These are phyloP conservation scores for Aureobasidium sp. DNA, from an alignment of 2,329 filamentous ascomycete genomes.

Conservation along the genomic window DNA sequence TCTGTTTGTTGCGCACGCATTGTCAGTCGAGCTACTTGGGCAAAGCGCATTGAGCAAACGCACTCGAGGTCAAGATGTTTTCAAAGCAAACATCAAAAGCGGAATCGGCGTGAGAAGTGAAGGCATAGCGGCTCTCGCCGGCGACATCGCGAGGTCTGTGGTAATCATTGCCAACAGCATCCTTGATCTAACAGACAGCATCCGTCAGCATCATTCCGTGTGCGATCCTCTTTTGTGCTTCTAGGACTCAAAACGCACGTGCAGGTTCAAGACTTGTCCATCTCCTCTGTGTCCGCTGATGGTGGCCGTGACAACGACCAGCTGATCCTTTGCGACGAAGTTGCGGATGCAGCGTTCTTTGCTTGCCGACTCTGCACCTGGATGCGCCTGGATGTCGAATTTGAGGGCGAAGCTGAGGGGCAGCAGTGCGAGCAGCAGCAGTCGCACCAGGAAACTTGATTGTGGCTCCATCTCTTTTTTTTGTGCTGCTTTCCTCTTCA, in stretches of 20 bases:
- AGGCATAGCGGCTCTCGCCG: conserved; percentile 87
- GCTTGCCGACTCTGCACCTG: conserved; percentile 53
- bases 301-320: conserved; percentile 91
- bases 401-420: conserved; percentile 62
- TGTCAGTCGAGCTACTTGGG: not conserved
- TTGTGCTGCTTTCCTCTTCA: not conserved
- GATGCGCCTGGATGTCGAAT: conserved; percentile 78
- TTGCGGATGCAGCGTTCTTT: conserved; percentile 91
- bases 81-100: conserved; percentile 97
- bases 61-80: conserved; percentile 68
- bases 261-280: conserved; percentile 89
- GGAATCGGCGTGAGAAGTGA: conserved; percentile 85
- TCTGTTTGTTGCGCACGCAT: conserved; percentile 22
- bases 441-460: conserved; percentile 11
- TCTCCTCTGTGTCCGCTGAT: conserved; percentile 81
- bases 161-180: conserved; percentile 94
- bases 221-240: not conserved
- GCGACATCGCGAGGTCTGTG: conserved; percentile 82
- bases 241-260: conserved; percentile 52
- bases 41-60: conserved; percentile 29
- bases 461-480: conserved; percentile 22
- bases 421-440: conserved; percentile 33
- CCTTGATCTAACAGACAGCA: conserved; percentile 63
- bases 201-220: conserved; percentile 11
- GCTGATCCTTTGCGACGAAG: conserved; percentile 83